Evolutionary conservation across 2,329 filamentous ascomycete genomes (phyloP).

Genomic region (Ophiostoma sp.): DNA sequence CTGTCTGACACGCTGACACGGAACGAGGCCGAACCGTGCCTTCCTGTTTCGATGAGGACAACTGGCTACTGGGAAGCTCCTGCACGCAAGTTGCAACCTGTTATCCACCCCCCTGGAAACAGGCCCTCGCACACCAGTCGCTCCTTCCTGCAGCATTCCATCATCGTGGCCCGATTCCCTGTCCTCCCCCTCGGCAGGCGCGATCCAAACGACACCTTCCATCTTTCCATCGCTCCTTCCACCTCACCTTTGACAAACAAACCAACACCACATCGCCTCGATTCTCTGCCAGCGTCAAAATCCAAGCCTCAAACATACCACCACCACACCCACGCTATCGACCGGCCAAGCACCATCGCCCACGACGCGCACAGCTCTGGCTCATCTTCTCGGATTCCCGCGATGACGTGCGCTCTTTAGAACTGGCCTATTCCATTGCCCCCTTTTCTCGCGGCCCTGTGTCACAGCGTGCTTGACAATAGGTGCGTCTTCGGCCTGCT

Average conservation of each 20-base stretch:
- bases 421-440: neutral
- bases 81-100: conserved; percentile 3
- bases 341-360: neutral
- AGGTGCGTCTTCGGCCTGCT: neutral
- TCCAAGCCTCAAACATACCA: neutral
- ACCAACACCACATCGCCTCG: neutral
- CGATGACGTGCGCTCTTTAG: conserved; percentile 24
- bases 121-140: conserved; percentile 12
- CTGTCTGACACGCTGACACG: neutral
- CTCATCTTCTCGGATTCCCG: conserved; percentile 3
- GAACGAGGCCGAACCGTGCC: neutral
- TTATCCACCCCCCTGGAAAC: conserved; percentile 16
- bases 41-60: conserved; percentile 21
- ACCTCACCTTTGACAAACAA: neutral
- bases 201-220: conserved; percentile 8
- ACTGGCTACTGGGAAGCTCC: conserved; percentile 19
- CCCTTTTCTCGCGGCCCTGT: neutral
- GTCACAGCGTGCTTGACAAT: neutral
- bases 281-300: neutral
- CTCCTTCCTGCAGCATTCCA: conserved; percentile 18
- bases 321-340: neutral
- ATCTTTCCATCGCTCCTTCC: neutral
- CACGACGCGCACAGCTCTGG: neutral
- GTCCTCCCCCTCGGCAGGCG: conserved; percentile 12
- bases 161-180: conserved; percentile 16